Evolutionary conservation across 176 grass and related monocot species (phyloP).

Genomic region (Calamus simplicifolius): DNA sequence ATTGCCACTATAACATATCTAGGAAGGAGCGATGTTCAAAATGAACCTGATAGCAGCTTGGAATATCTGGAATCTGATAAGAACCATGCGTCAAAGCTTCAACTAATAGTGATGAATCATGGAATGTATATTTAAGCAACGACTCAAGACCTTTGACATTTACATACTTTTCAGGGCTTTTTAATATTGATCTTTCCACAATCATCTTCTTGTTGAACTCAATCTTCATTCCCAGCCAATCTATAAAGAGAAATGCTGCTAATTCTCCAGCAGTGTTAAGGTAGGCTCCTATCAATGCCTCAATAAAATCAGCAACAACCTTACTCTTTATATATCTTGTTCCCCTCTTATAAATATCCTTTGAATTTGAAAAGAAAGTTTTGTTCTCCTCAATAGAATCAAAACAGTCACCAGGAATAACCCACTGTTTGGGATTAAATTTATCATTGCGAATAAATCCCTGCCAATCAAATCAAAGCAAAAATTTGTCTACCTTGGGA

Average conservation of each 20-base stretch:
- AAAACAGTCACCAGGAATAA: slow-evolving; percentile 45
- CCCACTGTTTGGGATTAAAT: slow-evolving; percentile 47
- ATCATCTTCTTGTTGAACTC: slow-evolving; percentile 28
- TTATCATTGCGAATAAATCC: slow-evolving; percentile 48
- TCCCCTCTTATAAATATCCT: slow-evolving; percentile 29
- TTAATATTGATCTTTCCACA: slow-evolving; percentile 17
- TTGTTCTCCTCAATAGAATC: slow-evolving; percentile 12
- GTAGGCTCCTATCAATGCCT: slow-evolving; percentile 57
- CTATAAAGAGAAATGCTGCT: slow-evolving; percentile 50
- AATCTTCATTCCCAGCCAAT: slow-evolving; percentile 49
- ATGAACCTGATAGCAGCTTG: slow-evolving; percentile 61
- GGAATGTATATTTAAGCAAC: slow-evolving; percentile 43
- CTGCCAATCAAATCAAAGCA: slow-evolving; percentile 20
- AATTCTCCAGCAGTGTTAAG: slow-evolving; percentile 47
- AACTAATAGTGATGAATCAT: slow-evolving; percentile 41
- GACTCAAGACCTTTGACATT: slow-evolving; percentile 38
- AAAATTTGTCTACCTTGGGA: no score
- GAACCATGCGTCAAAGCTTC: slow-evolving; percentile 83
- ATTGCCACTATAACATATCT: no score
- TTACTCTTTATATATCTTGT: slow-evolving; percentile 55
- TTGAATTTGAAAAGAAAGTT: neutral
- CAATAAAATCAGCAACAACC: slow-evolving; percentile 56
- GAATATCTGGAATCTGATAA: slow-evolving; percentile 39
- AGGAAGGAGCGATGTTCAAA: slow-evolving; percentile 5
- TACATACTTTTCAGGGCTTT: slow-evolving; percentile 31